Base-by-base conservation (phyloP, 306 rosid genomes). In the Hylodesmum podocarpum region DNA sequence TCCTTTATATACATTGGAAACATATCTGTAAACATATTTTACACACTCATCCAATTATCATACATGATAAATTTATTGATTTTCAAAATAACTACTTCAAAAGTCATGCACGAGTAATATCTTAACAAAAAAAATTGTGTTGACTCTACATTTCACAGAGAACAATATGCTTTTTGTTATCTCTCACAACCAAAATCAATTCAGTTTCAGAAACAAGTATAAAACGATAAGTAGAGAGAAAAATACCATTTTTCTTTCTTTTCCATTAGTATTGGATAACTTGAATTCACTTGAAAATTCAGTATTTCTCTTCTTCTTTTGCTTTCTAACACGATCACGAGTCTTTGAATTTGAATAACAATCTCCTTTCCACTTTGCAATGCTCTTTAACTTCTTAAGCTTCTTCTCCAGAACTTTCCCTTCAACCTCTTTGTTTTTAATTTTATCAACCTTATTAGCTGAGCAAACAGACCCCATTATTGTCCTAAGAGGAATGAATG, bases 381-480 rank as follows among this genome's bases (percentile, higher is more conserved):
- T 8, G 79, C 78, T 83, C 63, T 62, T 78, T 1, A 27, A n/a
- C 21, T 47, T 58, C 76, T 81, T 79, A 44, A 81, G 85, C 64
- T 84, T 90, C 64, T 84, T 90, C 71, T 79, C 80, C 33, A 64
- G 44, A 36, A 10, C 63, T 39, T 68, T 87, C 73, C 29, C 61
- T 67, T 37, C 77, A 69, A 27, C 3, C 43, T 62, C 78, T 36
- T 4, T 49, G 63, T 63, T 74, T 70, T 66, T 74, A 70, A 47
- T 78, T 54, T 66, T 80, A 79, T 75, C 79, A 25, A 25, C 66
- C 53, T 66, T 70, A 36, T 88, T 85, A 0, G 84, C 83, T 4
- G 95, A 81, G 47, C 98, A 91, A 54, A 89, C 84, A 33, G 82
- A 93, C 28, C 97, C 98, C 98, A 93, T 93, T 76, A 49, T 71